These are phyloP conservation scores for Crassisporium funariophilum DNA, from an alignment of 768 basidiomycete species.

Conservation along the genomic window DNA sequence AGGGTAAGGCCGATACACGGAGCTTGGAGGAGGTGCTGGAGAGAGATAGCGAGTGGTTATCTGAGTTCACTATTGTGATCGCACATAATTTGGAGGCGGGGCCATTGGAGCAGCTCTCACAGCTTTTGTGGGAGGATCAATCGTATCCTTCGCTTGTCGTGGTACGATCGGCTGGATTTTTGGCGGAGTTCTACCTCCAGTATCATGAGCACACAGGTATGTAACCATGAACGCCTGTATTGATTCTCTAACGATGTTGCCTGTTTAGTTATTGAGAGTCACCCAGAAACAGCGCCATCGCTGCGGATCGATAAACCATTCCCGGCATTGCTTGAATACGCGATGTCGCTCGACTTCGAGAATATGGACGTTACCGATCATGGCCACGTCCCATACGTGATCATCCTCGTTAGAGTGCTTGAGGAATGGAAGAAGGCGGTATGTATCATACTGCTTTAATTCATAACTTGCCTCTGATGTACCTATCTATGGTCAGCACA, in stretches of 20 bases:
- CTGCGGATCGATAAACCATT: constrained; percentile 91
- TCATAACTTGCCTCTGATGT: background rate
- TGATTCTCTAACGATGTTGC: constrained; percentile 1
- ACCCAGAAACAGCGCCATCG: constrained; percentile 73
- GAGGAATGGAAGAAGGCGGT: constrained; percentile 84
- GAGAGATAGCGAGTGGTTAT: constrained; percentile 38
- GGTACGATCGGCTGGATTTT: constrained; percentile 85
- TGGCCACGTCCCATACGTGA: constrained; percentile 86
- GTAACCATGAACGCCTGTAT: constrained; percentile 26
- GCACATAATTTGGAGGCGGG: constrained; percentile 73
- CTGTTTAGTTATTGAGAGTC: constrained; percentile 79
- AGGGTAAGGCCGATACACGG: constrained; percentile 62
- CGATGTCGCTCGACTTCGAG: constrained; percentile 69
- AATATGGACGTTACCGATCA: constrained; percentile 89
- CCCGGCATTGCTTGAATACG: constrained; percentile 75
- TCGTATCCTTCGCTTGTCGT: constrained; percentile 69
- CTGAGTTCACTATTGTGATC: constrained; percentile 77
- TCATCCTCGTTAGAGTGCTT: constrained; percentile 82
- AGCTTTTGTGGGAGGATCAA: constrained; percentile 67
- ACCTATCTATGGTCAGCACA: no score
- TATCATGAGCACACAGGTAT: constrained; percentile 84
- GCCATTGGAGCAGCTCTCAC: constrained; percentile 59
- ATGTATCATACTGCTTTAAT: constrained; percentile 24
- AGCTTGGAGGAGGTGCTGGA: constrained; percentile 61
- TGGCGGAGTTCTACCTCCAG: constrained; percentile 88